These are phyloP conservation scores for Aureobasidium sp. DNA, from an alignment of 2,329 filamentous ascomycete species.

Conservation along the genomic window DNA sequence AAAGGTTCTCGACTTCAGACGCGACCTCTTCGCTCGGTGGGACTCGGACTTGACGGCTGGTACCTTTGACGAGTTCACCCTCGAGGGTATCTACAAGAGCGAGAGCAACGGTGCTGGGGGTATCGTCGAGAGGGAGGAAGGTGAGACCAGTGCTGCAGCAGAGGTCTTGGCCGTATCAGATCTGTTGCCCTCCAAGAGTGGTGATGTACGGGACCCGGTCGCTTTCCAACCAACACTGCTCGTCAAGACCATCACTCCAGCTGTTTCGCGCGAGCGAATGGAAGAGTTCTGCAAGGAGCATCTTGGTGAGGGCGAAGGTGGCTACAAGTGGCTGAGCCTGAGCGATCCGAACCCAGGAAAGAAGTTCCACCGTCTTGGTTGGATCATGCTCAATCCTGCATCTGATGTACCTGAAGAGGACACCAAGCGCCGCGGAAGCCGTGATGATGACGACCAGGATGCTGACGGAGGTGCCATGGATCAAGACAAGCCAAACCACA, in stretches of 20 bases:
- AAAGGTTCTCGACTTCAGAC: conserved; percentile 71
- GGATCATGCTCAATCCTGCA: conserved; percentile 88
- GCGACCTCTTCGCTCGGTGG: conserved; percentile 75
- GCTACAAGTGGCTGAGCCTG: conserved; percentile 90
- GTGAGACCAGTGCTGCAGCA: conserved; percentile 81
- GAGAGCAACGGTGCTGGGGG: conserved; percentile 83
- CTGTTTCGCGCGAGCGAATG: conserved; percentile 85
- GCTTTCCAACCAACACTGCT: conserved; percentile 83
- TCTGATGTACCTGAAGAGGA: conserved; percentile 56
- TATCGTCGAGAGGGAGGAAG: conserved; percentile 86
- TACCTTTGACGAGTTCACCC: conserved; percentile 84
- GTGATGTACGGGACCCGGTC: conserved; percentile 82
- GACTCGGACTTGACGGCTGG: conserved; percentile 77
- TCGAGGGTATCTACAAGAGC: conserved; percentile 88
- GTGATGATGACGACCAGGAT: conserved; percentile 57
- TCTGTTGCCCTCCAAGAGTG: conserved; percentile 71
- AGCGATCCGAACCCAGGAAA: conserved; percentile 96
- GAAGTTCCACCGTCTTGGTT: conserved; percentile 93
- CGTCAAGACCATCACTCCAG: conserved; percentile 96
- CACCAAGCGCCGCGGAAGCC: conserved; percentile 67
- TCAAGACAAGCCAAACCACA: conserved; percentile 18
- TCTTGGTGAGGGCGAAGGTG: conserved; percentile 79
- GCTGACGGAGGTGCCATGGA: conserved; percentile 16
- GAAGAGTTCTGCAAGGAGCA: conserved; percentile 93
- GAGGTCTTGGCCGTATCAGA: conserved; percentile 91